Evolutionary conservation across 331 rosid species (phyloP), one percentile per base, ranked within the genome.

Genomic region (Acacia pycnantha): DNA sequence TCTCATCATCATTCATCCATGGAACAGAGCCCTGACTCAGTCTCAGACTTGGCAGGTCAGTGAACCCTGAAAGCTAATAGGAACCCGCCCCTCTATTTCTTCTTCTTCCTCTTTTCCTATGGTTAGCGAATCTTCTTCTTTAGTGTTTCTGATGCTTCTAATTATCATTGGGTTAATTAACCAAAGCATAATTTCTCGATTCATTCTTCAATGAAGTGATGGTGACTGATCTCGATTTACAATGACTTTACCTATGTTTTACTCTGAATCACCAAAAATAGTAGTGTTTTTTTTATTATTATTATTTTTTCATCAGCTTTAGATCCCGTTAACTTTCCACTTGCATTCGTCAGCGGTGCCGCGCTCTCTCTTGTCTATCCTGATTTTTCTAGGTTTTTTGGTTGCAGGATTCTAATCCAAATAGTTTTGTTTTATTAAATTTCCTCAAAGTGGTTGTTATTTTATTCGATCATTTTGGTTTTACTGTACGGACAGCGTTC

Each of bases 251-350:
- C 76, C 7, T 41, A 24, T 16, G 14, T 67, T 43, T 22, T 68
- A 47, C 29, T 22, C 0, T 13, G 41, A 27, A 14, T 24, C 51
- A 26, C 15, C 15, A 16, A 78, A 74, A 79, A 62, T 65, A 33
- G n/a, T 70, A 6, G 68, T 26, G 19, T 22, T 43, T 56, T 70
- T 37, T 26, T 37, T 46, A 26, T 7, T 0, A 7, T 70, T 6
- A 13, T 24, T 71, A 24, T 26, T 58, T 70, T 76, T 48, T 76
- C 40, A 65, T 22, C 82, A 75, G 83, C 84, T 37, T 78, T 87
- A 70, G 83, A 83, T 84, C 87, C 86, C 78, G 31, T 79, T 84
- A 41, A 21, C 64, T 70, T 18, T 35, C 80, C 70, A 59, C 33
- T 58, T 22, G 15, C 65, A 22, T 58, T 58, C 8, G 66, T 59